Base-by-base conservation (phyloP, 352 stramenopile species). In the Thraustochytrium sp. region DNA sequence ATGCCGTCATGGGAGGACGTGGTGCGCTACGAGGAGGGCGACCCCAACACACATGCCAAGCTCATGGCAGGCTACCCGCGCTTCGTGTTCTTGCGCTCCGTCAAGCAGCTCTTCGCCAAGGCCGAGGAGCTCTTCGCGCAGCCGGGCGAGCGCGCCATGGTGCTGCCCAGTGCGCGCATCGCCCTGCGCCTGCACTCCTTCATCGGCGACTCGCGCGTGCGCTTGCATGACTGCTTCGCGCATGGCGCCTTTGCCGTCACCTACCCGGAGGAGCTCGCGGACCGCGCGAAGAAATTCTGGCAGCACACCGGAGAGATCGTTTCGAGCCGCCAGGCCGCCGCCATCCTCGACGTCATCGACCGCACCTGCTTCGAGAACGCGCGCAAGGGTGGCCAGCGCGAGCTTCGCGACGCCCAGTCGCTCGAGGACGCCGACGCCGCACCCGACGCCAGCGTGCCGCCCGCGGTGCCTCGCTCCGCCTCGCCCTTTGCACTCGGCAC, bases 231-330 rank as follows among this genome's bases (percentile, higher is more conserved):
- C 18, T 72, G 87, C 11, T 82, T 91, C n/a, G 84, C 92, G 16
- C 87, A 91, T 76, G 59, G 88, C 4, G 83, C 91, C 36, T 88
- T 89, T 76, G 87, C 89, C 29, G 92, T 96, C 8, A 88, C 91
- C n/a, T 97, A 95, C 85, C 89, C 92, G 3, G 82, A 87, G 0
- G 48, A 80, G 11, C 82, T 93, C 4, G 64, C 84, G 8, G 61
- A 59, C 9, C 89, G 87, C 18, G 92, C 93, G 21, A 94, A 94
- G 72, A 87, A 90, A 40, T 97, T 94, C 85, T 98, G 93, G 93
- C 94, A 98, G 87, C 93, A 98, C 87, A 95, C 91, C 53, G 94
- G 94, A 23, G 94, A 97, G 87, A 93, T 98, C 63, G 78, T 97
- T 34, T 92, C 90, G 11, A 96, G 91, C n/a, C 89, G 94, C 26